Evolutionary conservation across 2,329 filamentous ascomycete species (phyloP).

Genomic region (Exophiala sp.): DNA sequence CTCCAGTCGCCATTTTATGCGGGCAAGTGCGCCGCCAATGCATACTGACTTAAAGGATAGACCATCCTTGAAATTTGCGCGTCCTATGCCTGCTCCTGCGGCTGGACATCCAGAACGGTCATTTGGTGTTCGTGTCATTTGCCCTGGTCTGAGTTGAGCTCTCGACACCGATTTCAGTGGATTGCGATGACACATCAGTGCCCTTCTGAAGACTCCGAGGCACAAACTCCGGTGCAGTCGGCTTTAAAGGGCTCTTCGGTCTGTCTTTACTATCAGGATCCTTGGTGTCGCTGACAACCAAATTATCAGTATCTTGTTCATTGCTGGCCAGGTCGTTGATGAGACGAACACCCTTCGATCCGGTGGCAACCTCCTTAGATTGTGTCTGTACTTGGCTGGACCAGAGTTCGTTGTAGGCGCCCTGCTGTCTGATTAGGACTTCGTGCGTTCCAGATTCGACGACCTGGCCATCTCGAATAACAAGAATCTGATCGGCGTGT

Average conservation of each 20-base stretch:
- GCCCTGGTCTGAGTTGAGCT: neutral
- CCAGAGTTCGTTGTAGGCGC: conserved; percentile 64
- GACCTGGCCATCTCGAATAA: conserved; percentile 60
- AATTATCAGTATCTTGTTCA: neutral
- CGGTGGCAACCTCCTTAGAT: conserved; percentile 1
- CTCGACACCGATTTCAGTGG: neutral
- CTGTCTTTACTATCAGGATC: neutral
- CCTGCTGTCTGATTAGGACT: conserved; percentile 53
- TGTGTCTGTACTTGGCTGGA: conserved; percentile 49
- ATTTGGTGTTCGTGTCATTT: neutral
- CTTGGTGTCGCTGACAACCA: neutral
- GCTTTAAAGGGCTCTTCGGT: conserved; percentile 1
- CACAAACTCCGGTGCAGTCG: neutral
- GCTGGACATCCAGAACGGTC: no score
- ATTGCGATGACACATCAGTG: neutral
- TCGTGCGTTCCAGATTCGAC: conserved; percentile 63
- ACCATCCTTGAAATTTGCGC: no score
- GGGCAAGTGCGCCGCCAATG: no score
- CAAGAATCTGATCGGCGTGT: conserved; percentile 63
- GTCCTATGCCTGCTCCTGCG: no score
- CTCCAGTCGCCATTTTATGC: no score
- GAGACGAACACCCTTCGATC: neutral
- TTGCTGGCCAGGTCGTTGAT: conserved; percentile 6
- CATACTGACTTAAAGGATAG: no score
- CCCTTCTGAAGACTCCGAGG: conserved; percentile 4